phyloP scores from a whole-genome alignment of 2,329 filamentous ascomycete species.

The Cytospora paraplurivora region DNA sequence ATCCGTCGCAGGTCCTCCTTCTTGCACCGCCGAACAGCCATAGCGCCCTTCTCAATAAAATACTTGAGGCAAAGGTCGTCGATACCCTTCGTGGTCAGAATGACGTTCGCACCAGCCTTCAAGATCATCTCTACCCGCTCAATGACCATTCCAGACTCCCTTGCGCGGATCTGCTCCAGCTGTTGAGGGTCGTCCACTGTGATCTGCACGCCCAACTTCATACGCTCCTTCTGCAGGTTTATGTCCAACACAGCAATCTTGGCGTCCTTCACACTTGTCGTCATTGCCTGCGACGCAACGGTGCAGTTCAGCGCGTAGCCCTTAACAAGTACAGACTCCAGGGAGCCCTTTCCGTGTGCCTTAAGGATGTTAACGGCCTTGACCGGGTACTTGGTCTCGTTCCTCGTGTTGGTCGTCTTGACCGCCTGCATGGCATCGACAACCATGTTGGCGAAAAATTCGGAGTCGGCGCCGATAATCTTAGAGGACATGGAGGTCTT shows the following conservation, averaged over 20 bases:
- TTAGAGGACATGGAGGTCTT: constrained; percentile 99
- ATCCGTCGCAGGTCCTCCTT: constrained; percentile 97
- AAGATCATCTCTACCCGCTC: constrained; percentile 97
- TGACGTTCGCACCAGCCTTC: constrained; percentile 93
- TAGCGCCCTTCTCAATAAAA: constrained; percentile 91
- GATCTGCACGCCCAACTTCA: constrained; percentile 99
- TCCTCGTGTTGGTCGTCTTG: constrained; percentile 87
- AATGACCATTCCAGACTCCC: constrained; percentile 89
- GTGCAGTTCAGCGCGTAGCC: constrained; percentile 99
- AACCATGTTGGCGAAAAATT: constrained; percentile 97
- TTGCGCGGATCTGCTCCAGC: constrained; percentile 92
- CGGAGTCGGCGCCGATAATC: constrained; percentile 92
- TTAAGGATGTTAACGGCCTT: constrained; percentile 99
- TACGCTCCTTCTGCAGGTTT: constrained; percentile 97
- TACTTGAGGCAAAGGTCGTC: constrained; percentile 94
- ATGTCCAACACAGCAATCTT: constrained; percentile 98
- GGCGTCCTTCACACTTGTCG: constrained; percentile 84
- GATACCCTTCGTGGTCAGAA: constrained; percentile 97
- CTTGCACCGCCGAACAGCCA: constrained; percentile 95
- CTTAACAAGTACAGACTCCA: constrained; percentile 88
- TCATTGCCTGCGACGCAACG: constrained; percentile 97
- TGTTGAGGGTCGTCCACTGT: constrained; percentile 97
- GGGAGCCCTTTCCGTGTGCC: constrained; percentile 90
- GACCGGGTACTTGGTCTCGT: constrained; percentile 94
- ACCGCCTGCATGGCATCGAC: constrained; percentile 96